phyloP scores from a whole-genome alignment of 768 basidiomycete species.

The Amanita thiersii region DNA sequence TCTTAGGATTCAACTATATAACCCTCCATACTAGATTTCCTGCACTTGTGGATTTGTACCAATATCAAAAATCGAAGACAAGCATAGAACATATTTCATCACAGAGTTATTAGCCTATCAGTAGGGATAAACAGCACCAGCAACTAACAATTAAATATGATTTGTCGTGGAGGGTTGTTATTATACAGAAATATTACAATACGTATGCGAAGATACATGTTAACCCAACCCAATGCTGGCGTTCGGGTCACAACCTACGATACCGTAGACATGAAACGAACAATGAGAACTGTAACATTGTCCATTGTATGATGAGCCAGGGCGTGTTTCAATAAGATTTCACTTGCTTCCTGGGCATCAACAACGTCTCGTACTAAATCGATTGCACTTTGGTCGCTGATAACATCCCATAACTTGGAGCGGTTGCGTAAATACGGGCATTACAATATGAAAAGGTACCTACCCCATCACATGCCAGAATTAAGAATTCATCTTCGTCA shows the following conservation, averaged over 20 bases:
- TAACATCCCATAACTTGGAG: conserved; percentile 90
- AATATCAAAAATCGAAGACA: too few relatives aligned
- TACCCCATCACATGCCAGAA: conserved; percentile 97
- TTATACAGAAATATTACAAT: not conserved
- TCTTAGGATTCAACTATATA: too few relatives aligned
- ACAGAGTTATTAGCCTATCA: too few relatives aligned
- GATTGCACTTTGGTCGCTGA: conserved; percentile 83
- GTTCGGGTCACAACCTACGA: not conserved
- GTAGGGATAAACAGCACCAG: too few relatives aligned
- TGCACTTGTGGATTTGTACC: too few relatives aligned
- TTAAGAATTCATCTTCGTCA: conserved; percentile 88
- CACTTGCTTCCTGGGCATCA: conserved; percentile 80
- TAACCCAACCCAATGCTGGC: not conserved
- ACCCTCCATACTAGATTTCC: too few relatives aligned
- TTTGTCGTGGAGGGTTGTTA: too few relatives aligned
- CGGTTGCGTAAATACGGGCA: conserved; percentile 9
- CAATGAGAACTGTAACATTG: conserved; percentile 87
- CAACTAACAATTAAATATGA: too few relatives aligned
- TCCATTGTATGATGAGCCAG: conserved; percentile 86
- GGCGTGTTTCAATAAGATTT: conserved; percentile 73
- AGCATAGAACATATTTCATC: too few relatives aligned
- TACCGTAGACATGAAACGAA: conserved; percentile 58
- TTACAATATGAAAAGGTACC: conserved; percentile 22
- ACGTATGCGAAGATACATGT: not conserved
- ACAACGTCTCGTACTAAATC: conserved; percentile 66